A percentile compares a stretch with the other conserved stretches of the same genome.
These are phyloP conservation scores for Drosera capensis DNA, from an alignment of 148 eudicot species.

Conservation along the genomic window DNA sequence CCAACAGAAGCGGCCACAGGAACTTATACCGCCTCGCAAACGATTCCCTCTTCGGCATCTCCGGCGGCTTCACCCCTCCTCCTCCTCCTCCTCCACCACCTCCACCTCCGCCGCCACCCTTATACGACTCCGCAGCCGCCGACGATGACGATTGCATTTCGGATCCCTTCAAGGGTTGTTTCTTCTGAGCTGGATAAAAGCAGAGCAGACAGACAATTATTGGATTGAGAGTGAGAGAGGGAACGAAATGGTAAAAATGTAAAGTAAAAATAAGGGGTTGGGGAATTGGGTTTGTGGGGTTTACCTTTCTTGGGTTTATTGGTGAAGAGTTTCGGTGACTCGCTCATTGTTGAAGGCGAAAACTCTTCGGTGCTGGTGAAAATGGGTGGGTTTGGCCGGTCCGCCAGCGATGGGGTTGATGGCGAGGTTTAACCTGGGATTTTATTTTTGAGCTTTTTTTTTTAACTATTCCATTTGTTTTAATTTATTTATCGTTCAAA, in stretches of 20 bases:
- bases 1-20: conserved; percentile 62
- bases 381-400: too few species aligned
- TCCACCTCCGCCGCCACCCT: neutral
- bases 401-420: too few species aligned
- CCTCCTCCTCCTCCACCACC: conserved; percentile 7
- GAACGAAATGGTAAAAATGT: neutral
- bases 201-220: conserved; percentile 7
- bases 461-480: too few species aligned
- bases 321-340: conserved; percentile 21
- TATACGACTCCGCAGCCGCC: conserved; percentile 8
- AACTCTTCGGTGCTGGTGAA: too few species aligned
- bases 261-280: neutral
- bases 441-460: too few species aligned
- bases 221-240: neutral
- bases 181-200: conserved; percentile 17
- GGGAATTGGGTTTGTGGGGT: neutral
- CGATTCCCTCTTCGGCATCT: conserved; percentile 17
- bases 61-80: conserved; percentile 10
- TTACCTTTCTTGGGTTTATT: conserved; percentile 40
- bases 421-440: too few species aligned
- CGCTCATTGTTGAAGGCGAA: too few species aligned
- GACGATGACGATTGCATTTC: conserved; percentile 14
- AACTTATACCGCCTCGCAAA: conserved; percentile 58
- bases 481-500: too few species aligned
- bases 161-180: conserved; percentile 11